Evolutionary conservation across 1,284 basidiomycete species (phyloP).

Genomic region (Anthracocystis walkeri): DNA sequence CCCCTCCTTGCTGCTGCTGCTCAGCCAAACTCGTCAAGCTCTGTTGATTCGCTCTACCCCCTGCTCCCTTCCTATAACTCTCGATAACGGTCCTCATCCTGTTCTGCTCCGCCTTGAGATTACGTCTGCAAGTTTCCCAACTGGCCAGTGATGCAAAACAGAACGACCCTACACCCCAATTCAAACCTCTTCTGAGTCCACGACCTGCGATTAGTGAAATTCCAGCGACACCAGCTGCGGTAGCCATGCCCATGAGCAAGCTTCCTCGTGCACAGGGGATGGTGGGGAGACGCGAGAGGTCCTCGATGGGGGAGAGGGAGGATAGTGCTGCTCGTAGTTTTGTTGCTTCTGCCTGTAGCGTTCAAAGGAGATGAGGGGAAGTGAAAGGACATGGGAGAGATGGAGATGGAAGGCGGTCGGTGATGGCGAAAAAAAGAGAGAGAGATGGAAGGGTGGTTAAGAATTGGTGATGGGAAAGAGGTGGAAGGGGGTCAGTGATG

Average conservation of each 20-base stretch:
- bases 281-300: conserved; percentile 30
- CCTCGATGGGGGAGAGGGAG: conserved; percentile 32
- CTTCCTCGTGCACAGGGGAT: conserved; percentile 50
- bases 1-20: neutral
- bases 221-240: conserved; percentile 48
- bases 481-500: no score
- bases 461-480: neutral
- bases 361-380: neutral
- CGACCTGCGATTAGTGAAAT: conserved; percentile 50
- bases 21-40: conserved; percentile 12
- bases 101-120: conserved; percentile 43
- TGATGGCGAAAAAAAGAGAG: neutral
- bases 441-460: neutral
- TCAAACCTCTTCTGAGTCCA: conserved; percentile 44
- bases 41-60: conserved; percentile 3
- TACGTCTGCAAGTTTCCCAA: conserved; percentile 52
- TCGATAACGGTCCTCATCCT: conserved; percentile 55
- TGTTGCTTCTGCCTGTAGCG: conserved; percentile 35
- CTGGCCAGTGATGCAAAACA: conserved; percentile 43
- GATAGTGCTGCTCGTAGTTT: conserved; percentile 39
- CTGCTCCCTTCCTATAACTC: conserved; percentile 22
- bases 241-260: conserved; percentile 53
- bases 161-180: conserved; percentile 58
- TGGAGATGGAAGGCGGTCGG: neutral
- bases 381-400: neutral